Percentiles rank a stretch among this genome's conserved stretches.
Evolutionary conservation across 2,329 filamentous ascomycete species (phyloP).

Genomic region (Penicillium sp.): DNA sequence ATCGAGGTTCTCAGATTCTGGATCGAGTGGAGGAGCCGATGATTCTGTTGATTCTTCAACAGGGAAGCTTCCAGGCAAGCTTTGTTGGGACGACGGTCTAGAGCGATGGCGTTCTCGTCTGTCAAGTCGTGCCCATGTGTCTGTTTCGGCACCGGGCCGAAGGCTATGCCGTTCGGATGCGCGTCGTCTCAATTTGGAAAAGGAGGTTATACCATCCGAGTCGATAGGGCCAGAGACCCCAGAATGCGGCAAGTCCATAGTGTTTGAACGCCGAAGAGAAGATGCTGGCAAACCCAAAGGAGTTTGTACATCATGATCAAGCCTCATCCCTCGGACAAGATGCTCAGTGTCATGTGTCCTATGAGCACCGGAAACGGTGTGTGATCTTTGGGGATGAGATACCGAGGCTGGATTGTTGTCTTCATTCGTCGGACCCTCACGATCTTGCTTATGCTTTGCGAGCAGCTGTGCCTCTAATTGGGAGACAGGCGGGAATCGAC

Average conservation of each 20-base stretch:
- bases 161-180: constrained; percentile 32
- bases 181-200: constrained; percentile 29
- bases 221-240: not conserved
- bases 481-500: constrained; percentile 42
- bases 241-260: constrained; percentile 27
- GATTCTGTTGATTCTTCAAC: constrained; percentile 14
- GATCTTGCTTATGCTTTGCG: constrained; percentile 23
- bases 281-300: not conserved
- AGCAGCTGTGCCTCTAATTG: constrained; percentile 42
- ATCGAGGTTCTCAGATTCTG: not conserved
- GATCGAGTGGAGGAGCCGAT: not conserved
- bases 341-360: not conserved
- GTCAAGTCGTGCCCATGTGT: constrained; percentile 26
- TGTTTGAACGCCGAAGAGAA: constrained; percentile 28
- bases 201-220: not conserved
- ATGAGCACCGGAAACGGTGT: not conserved
- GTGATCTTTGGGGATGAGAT: constrained; percentile 15
- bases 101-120: constrained; percentile 22
- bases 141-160: constrained; percentile 11
- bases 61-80: constrained; percentile 33
- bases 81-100: constrained; percentile 10
- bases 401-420: constrained; percentile 3
- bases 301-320: not conserved
- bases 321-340: not conserved
- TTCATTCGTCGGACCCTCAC: not conserved